A percentile compares a stretch with the other conserved stretches of the same genome.
Conservation (phyloP, 164 flowering plant genomes). For the Berberis vulgaris region DNA sequence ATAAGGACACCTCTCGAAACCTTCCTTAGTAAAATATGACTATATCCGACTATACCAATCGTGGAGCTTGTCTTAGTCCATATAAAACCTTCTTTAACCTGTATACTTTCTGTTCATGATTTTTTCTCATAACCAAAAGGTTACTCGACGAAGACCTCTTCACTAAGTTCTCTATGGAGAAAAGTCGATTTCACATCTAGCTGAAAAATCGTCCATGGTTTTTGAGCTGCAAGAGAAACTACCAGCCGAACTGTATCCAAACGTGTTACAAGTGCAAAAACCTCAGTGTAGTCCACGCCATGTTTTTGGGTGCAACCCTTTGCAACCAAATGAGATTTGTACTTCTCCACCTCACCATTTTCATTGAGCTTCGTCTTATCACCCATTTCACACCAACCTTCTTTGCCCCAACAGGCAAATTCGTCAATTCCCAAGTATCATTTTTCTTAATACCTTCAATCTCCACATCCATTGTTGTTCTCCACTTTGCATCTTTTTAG, state of each 20-base stretch:
- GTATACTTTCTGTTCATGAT: not conserved
- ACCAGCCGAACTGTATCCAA: too few relatives aligned
- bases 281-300: too few relatives aligned
- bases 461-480: slow-evolving; percentile 5
- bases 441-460: not conserved
- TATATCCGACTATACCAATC: slow-evolving; percentile 1
- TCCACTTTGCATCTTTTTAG: slow-evolving; percentile 1
- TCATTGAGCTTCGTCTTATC: not conserved
- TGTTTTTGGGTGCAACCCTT: too few relatives aligned
- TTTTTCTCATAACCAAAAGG: not conserved
- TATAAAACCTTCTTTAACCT: too few relatives aligned
- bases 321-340: not conserved
- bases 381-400: slow-evolving; percentile 6
- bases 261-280: too few relatives aligned
- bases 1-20: not conserved
- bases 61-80: not conserved
- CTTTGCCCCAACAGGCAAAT: slow-evolving; percentile 1
- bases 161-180: too few relatives aligned
- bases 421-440: too few relatives aligned
- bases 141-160: not conserved
- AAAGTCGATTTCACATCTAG: not conserved
- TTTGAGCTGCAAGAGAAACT: not conserved
- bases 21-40: slow-evolving; percentile 1
- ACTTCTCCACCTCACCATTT: not conserved
- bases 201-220: not conserved